Evolutionary conservation across 495 filamentous ascomycete species (phyloP), one percentile per base, ranked within the genome.

Genomic region (Aspergillus indologenus): DNA sequence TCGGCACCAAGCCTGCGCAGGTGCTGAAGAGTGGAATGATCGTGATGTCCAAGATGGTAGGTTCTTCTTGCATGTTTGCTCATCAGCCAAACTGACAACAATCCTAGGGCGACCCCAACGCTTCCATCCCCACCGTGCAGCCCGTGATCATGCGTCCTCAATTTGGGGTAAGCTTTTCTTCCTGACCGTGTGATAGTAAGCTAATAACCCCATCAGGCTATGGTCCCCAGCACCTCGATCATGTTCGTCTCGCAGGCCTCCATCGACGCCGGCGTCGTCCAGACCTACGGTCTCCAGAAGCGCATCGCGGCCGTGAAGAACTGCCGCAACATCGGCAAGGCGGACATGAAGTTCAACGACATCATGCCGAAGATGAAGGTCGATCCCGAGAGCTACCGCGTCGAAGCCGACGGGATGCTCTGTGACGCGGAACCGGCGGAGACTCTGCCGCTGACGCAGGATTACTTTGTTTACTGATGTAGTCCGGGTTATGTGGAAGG

Each of bases 11-110:
- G 79, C 94, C 94, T 21, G 78, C 69, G 8, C 75, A 85, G 61
- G 86, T 98, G 20, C 69, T 98, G 23, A 98, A 98, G 84, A 89
- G 90, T 60, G 94, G 94, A 17, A 83, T 98, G 79, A 93, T 96
- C 63, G 81, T 85, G 4, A 87, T 86, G 61, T 80, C 89, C n/a
- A 85, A 90, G 76, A 96, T 98, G 89, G 89, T 91, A 71, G 64
- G 75, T 49, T 29, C 9, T 29, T 17, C 46, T 31, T 18, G 26
- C 18, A 20, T 59, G 21, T 24, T 23, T 51, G 47, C 17, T 43
- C 17, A 12, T 56, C 9, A 19, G 31, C 34, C 22, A 11, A 47
- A 22, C 11, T 34, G 50, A 55, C 53, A 58, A 57, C 29, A 45
- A 15, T 17, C 22, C n/a, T 44, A 92, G 89, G 94, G 94, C 57